These are phyloP conservation scores for Malus sylvestris DNA, from an alignment of 306 rosid species.

Conservation along the genomic window DNA sequence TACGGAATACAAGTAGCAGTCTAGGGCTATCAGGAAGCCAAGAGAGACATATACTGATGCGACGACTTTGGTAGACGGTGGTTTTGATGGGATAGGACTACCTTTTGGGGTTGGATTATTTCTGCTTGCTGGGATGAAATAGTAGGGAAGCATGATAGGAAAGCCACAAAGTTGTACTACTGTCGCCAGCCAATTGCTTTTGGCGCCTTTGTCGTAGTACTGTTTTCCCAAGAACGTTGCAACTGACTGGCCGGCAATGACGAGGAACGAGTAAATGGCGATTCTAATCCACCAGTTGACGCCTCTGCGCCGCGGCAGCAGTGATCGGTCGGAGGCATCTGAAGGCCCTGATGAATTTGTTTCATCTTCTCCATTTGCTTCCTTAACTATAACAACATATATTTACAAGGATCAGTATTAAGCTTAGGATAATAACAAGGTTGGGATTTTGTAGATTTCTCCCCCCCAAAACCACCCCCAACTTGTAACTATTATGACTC, in stretches of 20 bases:
- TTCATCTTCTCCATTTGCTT: background rate
- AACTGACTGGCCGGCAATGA: conserved; percentile 26
- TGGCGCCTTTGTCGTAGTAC: conserved; percentile 33
- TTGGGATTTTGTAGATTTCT: background rate
- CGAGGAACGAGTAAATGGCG: background rate
- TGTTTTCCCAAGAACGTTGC: conserved; percentile 29
- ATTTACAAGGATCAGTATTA: background rate
- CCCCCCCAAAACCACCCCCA: background rate
- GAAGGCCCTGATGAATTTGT: background rate
- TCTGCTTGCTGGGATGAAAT: conserved; percentile 14
- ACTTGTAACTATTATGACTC: background rate
- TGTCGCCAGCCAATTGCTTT: conserved; percentile 31
- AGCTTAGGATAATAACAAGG: background rate
- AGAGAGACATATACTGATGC: conserved; percentile 23
- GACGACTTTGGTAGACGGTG: background rate
- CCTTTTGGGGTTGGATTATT: background rate
- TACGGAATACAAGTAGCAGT: conserved; percentile 18
- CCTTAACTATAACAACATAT: background rate
- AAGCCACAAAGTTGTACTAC: conserved; percentile 27
- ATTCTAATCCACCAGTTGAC: conserved; percentile 25
- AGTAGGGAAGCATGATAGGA: conserved; percentile 31
- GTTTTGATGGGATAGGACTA: background rate
- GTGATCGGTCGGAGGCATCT: background rate
- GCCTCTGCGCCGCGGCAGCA: background rate
- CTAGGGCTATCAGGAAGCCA: conserved; percentile 17